phyloP scores from a whole-genome alignment of 805 yeast genomes.

The Kockiozyma suomiensis region DNA sequence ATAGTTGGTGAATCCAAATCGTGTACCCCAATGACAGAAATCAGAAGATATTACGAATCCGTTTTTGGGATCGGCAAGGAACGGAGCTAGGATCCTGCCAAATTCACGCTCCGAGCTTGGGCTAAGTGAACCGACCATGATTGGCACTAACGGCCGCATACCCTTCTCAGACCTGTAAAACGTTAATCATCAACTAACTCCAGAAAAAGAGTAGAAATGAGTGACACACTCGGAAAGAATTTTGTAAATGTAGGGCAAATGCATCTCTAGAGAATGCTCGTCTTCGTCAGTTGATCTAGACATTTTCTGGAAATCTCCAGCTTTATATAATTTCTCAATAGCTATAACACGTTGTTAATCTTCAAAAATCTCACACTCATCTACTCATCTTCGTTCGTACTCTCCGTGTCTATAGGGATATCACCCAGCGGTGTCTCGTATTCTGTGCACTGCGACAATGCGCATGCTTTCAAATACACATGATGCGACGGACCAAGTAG shows the following conservation, averaged over 20 bases:
- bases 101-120: conserved; percentile 49
- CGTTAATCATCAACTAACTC: too few relatives aligned
- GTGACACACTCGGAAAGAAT: conserved; percentile 44
- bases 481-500: conserved; percentile 94
- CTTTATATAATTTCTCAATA: conserved; percentile 38
- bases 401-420: conserved; percentile 62
- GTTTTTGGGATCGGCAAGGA: conserved; percentile 55
- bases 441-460: conserved; percentile 53
- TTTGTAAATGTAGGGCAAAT: conserved; percentile 70
- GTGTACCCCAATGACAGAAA: conserved; percentile 87
- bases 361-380: too few relatives aligned
- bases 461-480: conserved; percentile 69
- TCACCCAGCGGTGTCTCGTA: conserved; percentile 86
- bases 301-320: conserved; percentile 59
- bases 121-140: conserved; percentile 70
- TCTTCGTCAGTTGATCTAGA: conserved; percentile 63
- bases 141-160: conserved; percentile 62
- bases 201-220: too few relatives aligned
- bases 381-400: too few relatives aligned
- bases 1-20: conserved; percentile 51
- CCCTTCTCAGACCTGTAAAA: conserved; percentile 14
- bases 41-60: conserved; percentile 85
- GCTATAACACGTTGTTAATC: conserved; percentile 7
- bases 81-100: conserved; percentile 55
- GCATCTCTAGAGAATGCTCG: conserved; percentile 96